Base-by-base conservation (phyloP, 1,284 basidiomycete species). In the Irpex sp. region DNA sequence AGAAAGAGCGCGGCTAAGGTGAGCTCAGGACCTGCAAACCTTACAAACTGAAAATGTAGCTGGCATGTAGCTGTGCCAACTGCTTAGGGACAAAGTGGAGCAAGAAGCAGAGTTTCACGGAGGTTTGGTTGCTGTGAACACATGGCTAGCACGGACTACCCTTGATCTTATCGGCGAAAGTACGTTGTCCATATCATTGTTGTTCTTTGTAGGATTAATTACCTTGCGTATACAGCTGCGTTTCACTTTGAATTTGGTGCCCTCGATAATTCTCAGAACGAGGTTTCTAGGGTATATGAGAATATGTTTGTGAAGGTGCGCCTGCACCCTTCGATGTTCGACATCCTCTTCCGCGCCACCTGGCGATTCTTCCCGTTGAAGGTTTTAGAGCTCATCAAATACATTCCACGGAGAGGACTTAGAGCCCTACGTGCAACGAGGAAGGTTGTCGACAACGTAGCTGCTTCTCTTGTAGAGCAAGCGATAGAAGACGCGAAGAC, bases 181-280 rank as follows among this genome's bases (percentile, higher is more conserved):
- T 65, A 57, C 39, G 39, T 50, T 7, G 5, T 6, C 11, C 17
- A 17, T 31, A 15, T 21, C 33, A 6, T n/a, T 13, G 13, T 8
- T n/a, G 31, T 11, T 43, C 8, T 11, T 15, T 9, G 15, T 43
- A 43, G 15, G 15, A 36, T 15, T 17, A 8, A 5, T 35, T 9
- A 9, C 13, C 13, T 13, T 49, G 3, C 46, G 39, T 26, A 26
- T 15, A 9, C 39, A 65, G 63, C 61, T 11, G 61, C 61, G 0
- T 76, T 77, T 43, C 67, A 70, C 51, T 71, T 70, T 62, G 68
- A 71, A 6, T 74, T 75, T 46, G 69, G 69, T 13, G 68, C 72
- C 0, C 63, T 76, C 1, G 66, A 76, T 37, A 63, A 70, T n/a
- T 59, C 66, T 5, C 53, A 69, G 15, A 73, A 67, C 35, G 67